phyloP scores from a whole-genome alignment of 495 filamentous ascomycete species.

The Penicillium coffeae region DNA sequence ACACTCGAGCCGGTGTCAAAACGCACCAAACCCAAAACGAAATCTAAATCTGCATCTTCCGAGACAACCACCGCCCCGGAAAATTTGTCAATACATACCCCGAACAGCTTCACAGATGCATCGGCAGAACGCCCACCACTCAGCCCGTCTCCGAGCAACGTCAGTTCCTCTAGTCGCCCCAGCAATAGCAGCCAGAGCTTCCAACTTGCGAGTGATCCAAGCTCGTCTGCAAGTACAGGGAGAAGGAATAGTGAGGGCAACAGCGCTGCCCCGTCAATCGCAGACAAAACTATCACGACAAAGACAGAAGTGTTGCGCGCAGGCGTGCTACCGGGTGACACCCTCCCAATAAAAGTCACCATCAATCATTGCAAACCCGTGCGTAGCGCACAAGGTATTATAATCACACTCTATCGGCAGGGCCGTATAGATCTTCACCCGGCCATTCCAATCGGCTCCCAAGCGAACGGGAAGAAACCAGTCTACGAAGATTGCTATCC shows the following conservation, averaged over 20 bases:
- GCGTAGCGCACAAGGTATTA: constrained; percentile 86
- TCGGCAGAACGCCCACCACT: constrained; percentile 38
- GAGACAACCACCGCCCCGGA: constrained; percentile 33
- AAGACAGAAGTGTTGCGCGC: constrained; percentile 78
- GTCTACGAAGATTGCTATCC: constrained; percentile 82
- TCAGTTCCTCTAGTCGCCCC: constrained; percentile 58
- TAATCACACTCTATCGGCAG: constrained; percentile 87
- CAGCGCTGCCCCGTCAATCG: constrained; percentile 38
- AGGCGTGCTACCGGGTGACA: constrained; percentile 83
- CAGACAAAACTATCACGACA: constrained; percentile 72
- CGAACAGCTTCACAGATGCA: constrained; percentile 22
- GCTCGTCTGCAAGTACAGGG: constrained; percentile 34
- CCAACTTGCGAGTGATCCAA: constrained; percentile 36
- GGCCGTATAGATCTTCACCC: constrained; percentile 89
- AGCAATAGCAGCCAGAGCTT: constrained; percentile 59
- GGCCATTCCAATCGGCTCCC: constrained; percentile 55
- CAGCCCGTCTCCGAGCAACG: constrained; percentile 59
- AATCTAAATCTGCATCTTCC: constrained; percentile 31
- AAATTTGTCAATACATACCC: constrained; percentile 30
- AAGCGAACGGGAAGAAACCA: constrained; percentile 59
- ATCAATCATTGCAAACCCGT: constrained; percentile 84
- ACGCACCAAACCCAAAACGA: constrained; percentile 47
- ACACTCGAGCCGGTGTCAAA: constrained; percentile 71
- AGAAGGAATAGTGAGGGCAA: constrained; percentile 41
- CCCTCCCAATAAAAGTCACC: constrained; percentile 70